Evolutionary conservation across 768 basidiomycete genomes (phyloP), one percentile per base, ranked within the genome.

Genomic region (Mycena rosella): DNA sequence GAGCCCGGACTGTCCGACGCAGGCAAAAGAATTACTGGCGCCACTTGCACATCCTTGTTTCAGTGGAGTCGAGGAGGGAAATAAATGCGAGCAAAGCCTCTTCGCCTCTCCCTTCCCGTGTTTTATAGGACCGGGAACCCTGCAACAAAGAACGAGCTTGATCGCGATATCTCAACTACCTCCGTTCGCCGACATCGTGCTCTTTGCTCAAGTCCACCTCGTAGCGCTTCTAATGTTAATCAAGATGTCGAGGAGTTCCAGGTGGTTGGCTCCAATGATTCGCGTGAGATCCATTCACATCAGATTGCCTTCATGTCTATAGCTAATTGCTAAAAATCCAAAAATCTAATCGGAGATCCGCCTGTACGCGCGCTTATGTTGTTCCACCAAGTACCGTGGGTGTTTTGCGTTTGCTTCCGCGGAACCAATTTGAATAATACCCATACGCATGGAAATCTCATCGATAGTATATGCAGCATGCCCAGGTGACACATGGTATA

Each of bases 1-100:
- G 70, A 69, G 58, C 61, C 74, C 65, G 58, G 70, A 65, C 36
- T 47, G 70, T 60, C 26, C 52, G 27, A 38, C 49, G 59, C 38
- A 64, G 42, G 60, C 52, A 69, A 58, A 55, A 70, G 53, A 51
- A 85, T 74, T 69, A 93, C 92, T 91, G 89, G 82, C 91, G 86
- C 85, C 84, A 89, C 77, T 82, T 85, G 76, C 92, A 94, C 92
- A 94, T 93, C 67, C 66, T 74, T 71, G 70, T 48, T 51, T 65
- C 42, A 55, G 70, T 63, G 73, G 64, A 65, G 65, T 63, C 69
- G 47, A 63, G 15, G 62, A 60, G 62, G 24, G 48, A 18, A 24
- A 34, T n/a, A 68, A 55, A 26, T 54, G 32, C 29, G 34, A 60
- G 27, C 18, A 24, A 57, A 53, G 11, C 2, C 44, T 20, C 51